A percentile compares a stretch with the other conserved stretches of the same genome.
phyloP scores from a whole-genome alignment of 2,329 filamentous ascomycete species.

The Pseudogymnoascus sp. region DNA sequence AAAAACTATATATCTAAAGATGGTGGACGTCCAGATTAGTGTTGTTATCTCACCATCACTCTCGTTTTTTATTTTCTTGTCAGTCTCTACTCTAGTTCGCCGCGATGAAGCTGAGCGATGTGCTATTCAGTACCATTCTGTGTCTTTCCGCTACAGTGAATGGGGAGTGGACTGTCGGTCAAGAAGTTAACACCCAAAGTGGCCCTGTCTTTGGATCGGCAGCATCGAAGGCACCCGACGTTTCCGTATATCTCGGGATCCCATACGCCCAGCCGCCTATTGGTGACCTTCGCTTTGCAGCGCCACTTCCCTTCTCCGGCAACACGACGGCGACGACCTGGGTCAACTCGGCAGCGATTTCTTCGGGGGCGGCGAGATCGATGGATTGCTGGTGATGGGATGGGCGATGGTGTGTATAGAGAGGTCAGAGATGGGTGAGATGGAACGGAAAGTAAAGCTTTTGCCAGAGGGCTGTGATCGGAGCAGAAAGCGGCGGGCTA shows the following conservation, averaged over 20 bases:
- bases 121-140: background rate
- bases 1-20: background rate
- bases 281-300: conserved; percentile 35
- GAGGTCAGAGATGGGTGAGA: background rate
- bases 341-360: background rate
- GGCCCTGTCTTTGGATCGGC: conserved; percentile 24
- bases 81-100: background rate
- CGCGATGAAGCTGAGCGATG: background rate
- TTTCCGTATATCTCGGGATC: conserved; percentile 36
- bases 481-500: background rate
- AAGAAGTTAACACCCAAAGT: conserved; percentile 24
- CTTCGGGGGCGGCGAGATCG: background rate
- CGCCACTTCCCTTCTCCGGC: conserved; percentile 15
- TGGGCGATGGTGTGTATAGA: background rate
- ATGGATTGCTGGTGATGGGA: background rate
- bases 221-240: conserved; percentile 15
- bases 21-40: background rate
- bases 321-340: background rate
- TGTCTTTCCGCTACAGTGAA: background rate
- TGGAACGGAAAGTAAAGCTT: background rate
- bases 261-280: conserved; percentile 47
- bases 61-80: background rate
- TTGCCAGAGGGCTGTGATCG: background rate
- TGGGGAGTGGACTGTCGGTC: conserved; percentile 16
- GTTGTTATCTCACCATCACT: background rate